Evolutionary conservation across 1,284 basidiomycete species (phyloP).

Genomic region (Cystobasidium pallidum): DNA sequence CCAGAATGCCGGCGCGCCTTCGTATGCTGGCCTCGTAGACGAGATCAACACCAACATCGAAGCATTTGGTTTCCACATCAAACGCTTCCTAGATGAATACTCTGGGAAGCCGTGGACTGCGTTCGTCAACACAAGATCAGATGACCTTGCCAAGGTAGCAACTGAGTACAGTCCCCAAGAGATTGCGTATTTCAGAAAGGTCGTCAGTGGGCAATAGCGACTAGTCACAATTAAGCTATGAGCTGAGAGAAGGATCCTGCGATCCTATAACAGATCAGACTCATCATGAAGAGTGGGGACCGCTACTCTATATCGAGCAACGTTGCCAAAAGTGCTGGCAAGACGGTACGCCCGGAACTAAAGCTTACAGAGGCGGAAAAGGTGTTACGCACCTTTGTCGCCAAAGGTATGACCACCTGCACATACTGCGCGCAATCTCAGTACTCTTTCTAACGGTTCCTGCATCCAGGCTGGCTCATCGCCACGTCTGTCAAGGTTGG

Average conservation of each 20-base stretch:
- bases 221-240: too few species aligned
- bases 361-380: conserved; percentile 73
- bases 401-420: conserved; percentile 66
- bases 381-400: conserved; percentile 75
- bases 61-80: conserved; percentile 71
- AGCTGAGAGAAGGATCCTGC: too few species aligned
- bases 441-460: background rate
- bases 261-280: conserved; percentile 85
- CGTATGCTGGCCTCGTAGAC: conserved; percentile 66
- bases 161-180: conserved; percentile 76
- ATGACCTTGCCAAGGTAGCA: conserved; percentile 76
- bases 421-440: too few species aligned
- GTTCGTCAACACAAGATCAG: conserved; percentile 63
- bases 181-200: conserved; percentile 76
- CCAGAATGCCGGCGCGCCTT: conserved; percentile 19
- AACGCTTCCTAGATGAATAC: conserved; percentile 66
- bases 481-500: conserved; percentile 58
- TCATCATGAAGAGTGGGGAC: conserved; percentile 77
- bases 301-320: conserved; percentile 76
- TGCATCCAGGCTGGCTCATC: conserved; percentile 49
- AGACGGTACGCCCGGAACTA: conserved; percentile 65
- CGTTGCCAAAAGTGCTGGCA: conserved; percentile 72
- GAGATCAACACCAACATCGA: conserved; percentile 67
- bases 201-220: too few species aligned
- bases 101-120: conserved; percentile 59